phyloP scores from a whole-genome alignment of 106 monocot species.

The Alisma plantagoaquatica region DNA sequence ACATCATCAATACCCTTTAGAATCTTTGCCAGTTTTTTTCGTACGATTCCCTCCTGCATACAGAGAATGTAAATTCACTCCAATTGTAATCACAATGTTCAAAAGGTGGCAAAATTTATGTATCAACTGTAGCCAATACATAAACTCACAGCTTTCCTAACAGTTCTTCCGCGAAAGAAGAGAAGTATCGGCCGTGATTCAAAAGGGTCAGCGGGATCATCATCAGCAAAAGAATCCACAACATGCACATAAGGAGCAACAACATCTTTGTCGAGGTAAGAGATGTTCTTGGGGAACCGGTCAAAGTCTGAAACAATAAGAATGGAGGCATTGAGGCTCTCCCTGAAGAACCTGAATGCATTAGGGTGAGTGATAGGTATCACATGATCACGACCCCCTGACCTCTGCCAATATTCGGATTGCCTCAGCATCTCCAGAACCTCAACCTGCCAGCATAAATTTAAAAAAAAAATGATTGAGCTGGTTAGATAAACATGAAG shows the following conservation, averaged over 20 bases:
- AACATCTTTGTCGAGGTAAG: slow-evolving; percentile 73
- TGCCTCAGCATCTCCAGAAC: slow-evolving; percentile 48
- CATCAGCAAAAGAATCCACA: slow-evolving; percentile 59
- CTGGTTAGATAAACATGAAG: no score
- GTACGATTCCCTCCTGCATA: slow-evolving; percentile 91
- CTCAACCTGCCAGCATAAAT: slow-evolving; percentile 61
- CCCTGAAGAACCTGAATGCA: slow-evolving; percentile 85
- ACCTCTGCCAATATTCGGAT: slow-evolving; percentile 78
- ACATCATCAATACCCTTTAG: slow-evolving; percentile 59
- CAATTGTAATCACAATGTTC: no score
- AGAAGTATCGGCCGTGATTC: slow-evolving; percentile 69
- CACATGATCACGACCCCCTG: slow-evolving; percentile 78
- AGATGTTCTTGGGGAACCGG: slow-evolving; percentile 44
- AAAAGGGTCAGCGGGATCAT: slow-evolving; percentile 60
- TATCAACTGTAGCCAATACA: no score
- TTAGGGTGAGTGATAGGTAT: slow-evolving; percentile 97
- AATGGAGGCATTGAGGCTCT: slow-evolving; percentile 79
- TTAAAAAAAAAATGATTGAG: no score
- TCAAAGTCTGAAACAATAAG: slow-evolving; percentile 87
- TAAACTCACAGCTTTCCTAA: slow-evolving; percentile 91
- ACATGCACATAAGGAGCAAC: slow-evolving; percentile 91
- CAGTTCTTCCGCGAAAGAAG: slow-evolving; percentile 87
- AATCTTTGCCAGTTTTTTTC: slow-evolving; percentile 59
- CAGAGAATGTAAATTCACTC: no score
- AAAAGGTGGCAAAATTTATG: no score